phyloP scores from a whole-genome alignment of 345 rosid genomes.

The Mangifera indica region DNA sequence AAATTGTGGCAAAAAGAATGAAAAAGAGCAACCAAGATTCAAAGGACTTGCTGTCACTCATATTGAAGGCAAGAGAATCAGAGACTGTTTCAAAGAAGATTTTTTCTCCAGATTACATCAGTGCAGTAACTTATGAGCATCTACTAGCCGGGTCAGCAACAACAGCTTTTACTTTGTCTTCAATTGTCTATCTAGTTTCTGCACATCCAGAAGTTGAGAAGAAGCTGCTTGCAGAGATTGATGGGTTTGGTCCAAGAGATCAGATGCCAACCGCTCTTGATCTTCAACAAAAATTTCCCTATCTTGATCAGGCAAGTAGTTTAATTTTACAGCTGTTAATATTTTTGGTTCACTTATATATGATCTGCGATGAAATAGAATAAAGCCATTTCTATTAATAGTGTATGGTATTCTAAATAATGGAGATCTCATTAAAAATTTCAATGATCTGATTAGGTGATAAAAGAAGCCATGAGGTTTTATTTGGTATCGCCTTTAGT shows the following conservation, averaged over 20 bases:
- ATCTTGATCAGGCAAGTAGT: conserved; percentile 72
- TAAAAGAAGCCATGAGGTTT: conserved; percentile 84
- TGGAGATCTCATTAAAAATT: not conserved
- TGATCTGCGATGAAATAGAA: not conserved
- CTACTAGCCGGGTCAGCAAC: conserved; percentile 94
- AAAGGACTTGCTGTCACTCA: conserved; percentile 74
- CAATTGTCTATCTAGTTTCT: conserved; percentile 63
- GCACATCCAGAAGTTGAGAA: conserved; percentile 74
- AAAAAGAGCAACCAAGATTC: conserved; percentile 46
- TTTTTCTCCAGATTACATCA: conserved; percentile 66
- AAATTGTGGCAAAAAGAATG: conserved; percentile 69
- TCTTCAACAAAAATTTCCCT: conserved; percentile 69
- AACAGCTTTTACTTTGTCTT: conserved; percentile 78
- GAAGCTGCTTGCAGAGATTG: conserved; percentile 69
- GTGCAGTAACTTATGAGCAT: conserved; percentile 92
- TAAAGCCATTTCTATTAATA: too few species aligned
- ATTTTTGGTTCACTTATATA: too few species aligned
- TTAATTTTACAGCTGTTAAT: not conserved
- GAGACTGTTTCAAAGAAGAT: conserved; percentile 45
- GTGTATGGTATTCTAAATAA: too few species aligned
- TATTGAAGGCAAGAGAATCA: conserved; percentile 67
- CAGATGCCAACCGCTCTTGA: conserved; percentile 58
- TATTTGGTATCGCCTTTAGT: conserved; percentile 77
- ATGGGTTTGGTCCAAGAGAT: conserved; percentile 57
- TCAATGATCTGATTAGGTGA: conserved; percentile 43